Percentiles rank a stretch among this genome's conserved stretches.
phyloP scores from a whole-genome alignment of 75 land plant genomes.

The Azolla pinnata region DNA sequence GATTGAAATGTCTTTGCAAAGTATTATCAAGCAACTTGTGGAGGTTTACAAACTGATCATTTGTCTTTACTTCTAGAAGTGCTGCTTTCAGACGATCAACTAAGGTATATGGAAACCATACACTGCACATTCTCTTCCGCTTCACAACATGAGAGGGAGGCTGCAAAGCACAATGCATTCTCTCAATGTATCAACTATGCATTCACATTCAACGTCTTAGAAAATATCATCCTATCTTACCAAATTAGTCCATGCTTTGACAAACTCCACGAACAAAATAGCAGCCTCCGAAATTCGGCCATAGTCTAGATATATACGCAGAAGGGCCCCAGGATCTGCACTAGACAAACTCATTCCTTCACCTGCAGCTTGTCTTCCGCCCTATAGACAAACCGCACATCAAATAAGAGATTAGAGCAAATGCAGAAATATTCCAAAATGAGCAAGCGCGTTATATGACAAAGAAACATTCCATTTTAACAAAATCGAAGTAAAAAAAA shows the following conservation, averaged over 20 bases:
- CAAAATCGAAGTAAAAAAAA: too few species aligned
- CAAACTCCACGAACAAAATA: slow-evolving; percentile 64
- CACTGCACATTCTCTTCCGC: slow-evolving; percentile 68
- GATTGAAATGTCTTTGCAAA: slow-evolving; percentile 48
- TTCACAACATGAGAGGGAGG: slow-evolving; percentile 58
- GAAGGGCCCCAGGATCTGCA: slow-evolving; percentile 66
- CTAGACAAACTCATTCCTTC: slow-evolving; percentile 71
- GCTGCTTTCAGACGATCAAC: slow-evolving; percentile 57
- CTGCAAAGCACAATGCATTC: too few species aligned
- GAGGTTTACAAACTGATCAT: slow-evolving; percentile 52
- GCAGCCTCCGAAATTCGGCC: slow-evolving; percentile 85
- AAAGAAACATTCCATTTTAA: too few species aligned
- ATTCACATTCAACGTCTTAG: too few species aligned
- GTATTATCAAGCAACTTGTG: slow-evolving; percentile 44
- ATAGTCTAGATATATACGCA: slow-evolving; percentile 74
- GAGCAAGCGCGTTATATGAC: too few species aligned
- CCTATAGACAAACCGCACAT: slow-evolving; percentile 40
- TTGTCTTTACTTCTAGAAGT: slow-evolving; percentile 35
- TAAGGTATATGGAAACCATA: slow-evolving; percentile 90
- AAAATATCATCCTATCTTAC: slow-evolving; percentile 37
- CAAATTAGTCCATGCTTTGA: slow-evolving; percentile 50
- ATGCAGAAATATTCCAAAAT: too few species aligned
- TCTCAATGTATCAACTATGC: too few species aligned
- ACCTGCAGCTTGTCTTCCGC: slow-evolving; percentile 31
- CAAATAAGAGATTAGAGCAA: too few species aligned